Conservation (phyloP, 2,329 filamentous ascomycete genomes). For the Fusarium hostae region DNA sequence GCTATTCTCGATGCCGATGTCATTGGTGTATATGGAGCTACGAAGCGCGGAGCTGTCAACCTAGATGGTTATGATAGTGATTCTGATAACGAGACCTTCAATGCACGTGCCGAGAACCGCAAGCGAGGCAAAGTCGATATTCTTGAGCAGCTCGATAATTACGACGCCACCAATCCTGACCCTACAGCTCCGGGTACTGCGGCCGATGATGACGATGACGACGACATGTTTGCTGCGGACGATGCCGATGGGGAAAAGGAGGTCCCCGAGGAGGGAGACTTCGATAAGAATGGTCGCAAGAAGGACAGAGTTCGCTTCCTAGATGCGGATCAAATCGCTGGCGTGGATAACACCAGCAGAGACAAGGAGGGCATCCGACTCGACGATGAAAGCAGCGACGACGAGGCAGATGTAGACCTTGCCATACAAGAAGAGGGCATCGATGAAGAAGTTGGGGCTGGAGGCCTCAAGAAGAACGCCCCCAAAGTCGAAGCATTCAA, state of each 20-base stretch:
- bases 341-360: conserved; percentile 79
- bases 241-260: conserved; percentile 62
- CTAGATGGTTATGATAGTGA: conserved; percentile 97
- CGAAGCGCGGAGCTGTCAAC: conserved; percentile 94
- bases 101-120: conserved; percentile 74
- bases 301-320: conserved; percentile 71
- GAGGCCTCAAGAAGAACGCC: conserved; percentile 90
- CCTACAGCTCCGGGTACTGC: conserved; percentile 60
- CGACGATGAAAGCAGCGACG: conserved; percentile 67
- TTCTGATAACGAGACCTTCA: conserved; percentile 90
- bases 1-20: conserved; percentile 89
- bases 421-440: conserved; percentile 80
- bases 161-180: conserved; percentile 58
- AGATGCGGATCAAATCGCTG: conserved; percentile 74
- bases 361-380: conserved; percentile 77
- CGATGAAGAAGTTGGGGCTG: conserved; percentile 90
- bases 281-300: conserved; percentile 63
- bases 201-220: conserved; percentile 66
- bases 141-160: conserved; percentile 65
- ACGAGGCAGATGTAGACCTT: conserved; percentile 75
- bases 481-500: conserved; percentile 98
- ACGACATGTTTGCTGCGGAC: conserved; percentile 81
- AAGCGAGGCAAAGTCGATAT: conserved; percentile 62
- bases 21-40: conserved; percentile 80
- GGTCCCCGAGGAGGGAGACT: conserved; percentile 49